Evolutionary conservation across 164 flowering plant genomes (phyloP).

Genomic region (Houttuynia cordata): DNA sequence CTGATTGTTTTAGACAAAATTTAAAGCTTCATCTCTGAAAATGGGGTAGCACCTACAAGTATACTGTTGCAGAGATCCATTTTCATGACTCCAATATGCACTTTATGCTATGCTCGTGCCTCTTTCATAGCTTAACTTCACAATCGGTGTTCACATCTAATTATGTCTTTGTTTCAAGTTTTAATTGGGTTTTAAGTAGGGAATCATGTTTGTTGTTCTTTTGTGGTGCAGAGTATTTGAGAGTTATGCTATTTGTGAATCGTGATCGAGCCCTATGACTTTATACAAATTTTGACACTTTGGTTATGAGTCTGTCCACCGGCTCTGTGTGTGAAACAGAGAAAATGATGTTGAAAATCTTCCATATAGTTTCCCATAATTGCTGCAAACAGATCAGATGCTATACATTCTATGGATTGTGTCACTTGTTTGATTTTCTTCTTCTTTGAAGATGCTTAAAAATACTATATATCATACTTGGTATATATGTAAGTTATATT

Average conservation of each 20-base stretch:
- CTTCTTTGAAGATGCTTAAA: no score
- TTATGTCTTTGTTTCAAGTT: neutral
- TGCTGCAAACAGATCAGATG: neutral
- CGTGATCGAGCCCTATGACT: conserved; percentile 50
- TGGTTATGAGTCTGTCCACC: neutral
- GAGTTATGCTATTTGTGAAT: conserved; percentile 87
- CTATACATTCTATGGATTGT: neutral
- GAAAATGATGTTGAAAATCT: no score
- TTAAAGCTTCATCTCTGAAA: conserved; percentile 25
- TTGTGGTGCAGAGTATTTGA: conserved; percentile 36
- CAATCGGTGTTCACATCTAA: neutral
- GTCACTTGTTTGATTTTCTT: neutral
- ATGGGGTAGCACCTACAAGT: conserved; percentile 35
- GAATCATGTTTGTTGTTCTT: neutral
- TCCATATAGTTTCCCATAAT: neutral
- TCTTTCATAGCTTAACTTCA: neutral
- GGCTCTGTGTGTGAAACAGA: no score
- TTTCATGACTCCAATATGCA: neutral
- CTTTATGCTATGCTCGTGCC: neutral
- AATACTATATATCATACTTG: no score
- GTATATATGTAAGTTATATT: no score
- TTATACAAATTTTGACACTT: neutral
- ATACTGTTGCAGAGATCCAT: neutral
- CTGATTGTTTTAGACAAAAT: conserved; percentile 64
- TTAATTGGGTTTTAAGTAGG: no score